Conservation (phyloP, 2,329 filamentous ascomycete genomes). For the Cladosporium phlei region DNA sequence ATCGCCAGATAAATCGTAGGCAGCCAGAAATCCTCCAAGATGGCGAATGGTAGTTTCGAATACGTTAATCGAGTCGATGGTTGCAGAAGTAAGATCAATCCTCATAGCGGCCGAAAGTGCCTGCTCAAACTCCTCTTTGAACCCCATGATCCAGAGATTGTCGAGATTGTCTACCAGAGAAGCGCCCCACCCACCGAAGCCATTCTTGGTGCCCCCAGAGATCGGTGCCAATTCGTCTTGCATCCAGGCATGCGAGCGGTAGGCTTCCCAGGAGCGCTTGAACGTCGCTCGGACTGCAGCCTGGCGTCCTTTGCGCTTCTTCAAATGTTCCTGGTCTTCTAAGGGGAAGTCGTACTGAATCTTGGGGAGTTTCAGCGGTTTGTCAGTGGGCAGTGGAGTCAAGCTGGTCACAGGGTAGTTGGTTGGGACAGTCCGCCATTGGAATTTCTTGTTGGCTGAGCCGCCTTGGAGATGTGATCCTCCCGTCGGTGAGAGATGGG, state of each 20-base stretch:
- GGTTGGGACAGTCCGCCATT: slow-evolving; percentile 39
- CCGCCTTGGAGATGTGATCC: not conserved
- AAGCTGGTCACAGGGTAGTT: slow-evolving; percentile 36
- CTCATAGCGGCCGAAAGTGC: slow-evolving; percentile 40
- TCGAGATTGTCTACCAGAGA: slow-evolving; percentile 44
- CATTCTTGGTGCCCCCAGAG: slow-evolving; percentile 36
- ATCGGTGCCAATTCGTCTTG: slow-evolving; percentile 45
- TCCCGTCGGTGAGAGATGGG: not conserved
- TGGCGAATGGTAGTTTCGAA: slow-evolving; percentile 48
- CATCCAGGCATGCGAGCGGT: slow-evolving; percentile 44
- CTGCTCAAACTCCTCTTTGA: slow-evolving; percentile 44
- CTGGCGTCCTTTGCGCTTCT: slow-evolving; percentile 32
- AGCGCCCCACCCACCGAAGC: slow-evolving; percentile 46
- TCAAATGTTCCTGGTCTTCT: slow-evolving; percentile 31
- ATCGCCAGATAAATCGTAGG: slow-evolving; percentile 35
- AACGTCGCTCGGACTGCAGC: slow-evolving; percentile 41
- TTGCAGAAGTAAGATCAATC: slow-evolving; percentile 41
- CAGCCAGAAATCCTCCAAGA: slow-evolving; percentile 34
- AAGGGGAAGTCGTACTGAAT: slow-evolving; percentile 39
- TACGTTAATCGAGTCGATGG: slow-evolving; percentile 40
- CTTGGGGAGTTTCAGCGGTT: slow-evolving; percentile 36
- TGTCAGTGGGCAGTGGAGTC: slow-evolving; percentile 35
- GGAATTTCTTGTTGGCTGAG: slow-evolving; percentile 22
- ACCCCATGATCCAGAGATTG: slow-evolving; percentile 45
- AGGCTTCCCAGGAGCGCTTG: slow-evolving; percentile 41